Base-by-base conservation (phyloP, 768 basidiomycete species). In the Infundibulicybe gibba region DNA sequence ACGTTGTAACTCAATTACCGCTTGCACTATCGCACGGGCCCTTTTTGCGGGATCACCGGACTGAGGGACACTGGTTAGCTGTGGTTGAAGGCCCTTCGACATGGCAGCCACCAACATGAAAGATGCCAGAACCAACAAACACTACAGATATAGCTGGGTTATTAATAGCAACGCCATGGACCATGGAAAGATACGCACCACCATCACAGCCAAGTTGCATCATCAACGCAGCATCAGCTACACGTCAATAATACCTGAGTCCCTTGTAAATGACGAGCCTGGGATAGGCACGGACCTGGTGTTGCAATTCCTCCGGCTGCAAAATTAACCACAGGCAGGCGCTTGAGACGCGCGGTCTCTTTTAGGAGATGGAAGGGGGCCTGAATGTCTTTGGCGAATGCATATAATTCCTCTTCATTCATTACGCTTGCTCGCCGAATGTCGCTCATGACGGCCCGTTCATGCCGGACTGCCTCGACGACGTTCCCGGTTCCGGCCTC, bases 161-260 rank as follows among this genome's bases (percentile, higher is more conserved):
- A 57, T 43, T 47, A 48, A 52, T 30, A 34, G 44, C 43, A 37
- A 13, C 31, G 21, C 41, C 37, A 44, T 21, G 8, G 41, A 16
- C 44, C 44, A 49, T 45, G 43, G 19, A 53, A 30, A 39, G 13
- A 45, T n/a, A 2, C 3, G 52, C 59, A 94, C 94, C 88, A 74
- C 94, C 93, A 61, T 95, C 95, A 65, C 92, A 93, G 32, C 95
- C 93, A 32, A 98, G 80, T 61, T 95, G 93, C 94, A 98, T 98
- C 95, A 97, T 97, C 52, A 97, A 67, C 3, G 97, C 97, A 13
- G 95, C 95, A 65, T 99, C 95, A 54, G 90, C 93, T 83, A 65
- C 20, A 55, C 46, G 25, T 42, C 48, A 50, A 50, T 50, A 25
- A 4, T 3, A 25, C 25, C 25, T 25, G 25, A 25, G 25, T 25